Base-by-base conservation (phyloP, 495 filamentous ascomycete genomes). In the Aspergillus kassunensis region DNA sequence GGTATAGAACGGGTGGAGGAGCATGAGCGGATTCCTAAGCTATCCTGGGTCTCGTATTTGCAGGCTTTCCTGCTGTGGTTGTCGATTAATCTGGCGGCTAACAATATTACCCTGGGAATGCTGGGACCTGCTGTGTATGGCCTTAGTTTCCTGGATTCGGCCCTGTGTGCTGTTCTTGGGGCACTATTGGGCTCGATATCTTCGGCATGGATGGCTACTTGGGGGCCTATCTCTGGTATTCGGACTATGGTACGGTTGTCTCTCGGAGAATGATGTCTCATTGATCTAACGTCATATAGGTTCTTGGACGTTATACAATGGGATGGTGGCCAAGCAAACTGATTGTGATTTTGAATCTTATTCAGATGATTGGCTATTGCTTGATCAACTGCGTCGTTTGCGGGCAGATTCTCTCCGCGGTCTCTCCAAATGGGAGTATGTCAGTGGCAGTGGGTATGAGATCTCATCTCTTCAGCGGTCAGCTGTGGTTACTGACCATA, bases 261-360 rank as follows among this genome's bases (percentile, higher is more conserved):
- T 50, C 1, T 25, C 11, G 9, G n/a, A n/a, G n/a, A 36, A 6
- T 19, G 9, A n/a, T 48, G 11, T 23, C 15, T 7, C 21, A 34
- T 44, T 27, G 43, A 37, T 27, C 53, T 64, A 42, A 64, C 30
- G 6, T 3, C 10, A 25, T 16, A 10, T 54, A 80, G 78, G 80
- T 86, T 9, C 81, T 89, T 53, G 75, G 83, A 15, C 77, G 87
- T 12, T 91, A 84, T 67, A 78, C 81, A 20, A 89, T 90, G 80
- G 88, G 87, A 25, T 90, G 86, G 81, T 90, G 84, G 82, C 87
- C 88, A 1, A 81, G 80, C 57, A 90, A 89, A 66, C 65, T 90
- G 7, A 76, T 88, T 30, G 85, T 87, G 12, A 49, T 89, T 15
- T 69, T 91, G 46, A 88, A 90, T 54, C 67, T 90, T 13, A 78